Evolutionary conservation across 2,329 filamentous ascomycete species (phyloP).

Genomic region (Phoma sp.): DNA sequence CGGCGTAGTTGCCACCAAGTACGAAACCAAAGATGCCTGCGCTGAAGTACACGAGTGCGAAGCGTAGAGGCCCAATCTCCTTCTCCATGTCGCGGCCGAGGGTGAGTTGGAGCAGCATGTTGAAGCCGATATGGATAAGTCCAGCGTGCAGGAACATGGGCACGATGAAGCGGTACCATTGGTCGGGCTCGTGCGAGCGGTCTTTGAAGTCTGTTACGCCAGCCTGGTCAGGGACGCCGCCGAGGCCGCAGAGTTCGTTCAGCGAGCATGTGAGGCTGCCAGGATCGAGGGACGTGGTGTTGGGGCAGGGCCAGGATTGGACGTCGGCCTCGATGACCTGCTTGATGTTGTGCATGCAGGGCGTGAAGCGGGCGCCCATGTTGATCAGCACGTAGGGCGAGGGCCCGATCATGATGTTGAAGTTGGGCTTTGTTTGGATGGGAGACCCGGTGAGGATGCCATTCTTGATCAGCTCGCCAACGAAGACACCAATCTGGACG

Average conservation of each 20-base stretch:
- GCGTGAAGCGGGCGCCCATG: conserved; percentile 91
- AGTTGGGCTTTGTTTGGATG: conserved; percentile 80
- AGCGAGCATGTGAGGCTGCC: conserved; percentile 71
- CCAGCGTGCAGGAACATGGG: conserved; percentile 97
- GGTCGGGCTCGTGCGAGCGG: conserved; percentile 73
- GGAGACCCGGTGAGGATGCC: conserved; percentile 78
- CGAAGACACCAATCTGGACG: conserved; percentile 83
- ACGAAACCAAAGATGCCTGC: conserved; percentile 96
- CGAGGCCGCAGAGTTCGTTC: conserved; percentile 83
- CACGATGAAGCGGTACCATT: conserved; percentile 96
- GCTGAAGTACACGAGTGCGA: conserved; percentile 86
- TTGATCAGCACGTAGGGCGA: conserved; percentile 91
- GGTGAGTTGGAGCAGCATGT: conserved; percentile 88
- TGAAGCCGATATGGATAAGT: conserved; percentile 94
- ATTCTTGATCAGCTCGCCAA: conserved; percentile 85
- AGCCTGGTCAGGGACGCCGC: conserved; percentile 73
- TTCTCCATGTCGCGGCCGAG: conserved; percentile 92
- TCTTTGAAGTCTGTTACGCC: conserved; percentile 60
- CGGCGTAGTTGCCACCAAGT: conserved; percentile 91
- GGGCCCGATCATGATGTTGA: conserved; percentile 98
- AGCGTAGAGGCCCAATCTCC: conserved; percentile 86
- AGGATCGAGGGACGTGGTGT: conserved; percentile 68
- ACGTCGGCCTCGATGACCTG: conserved; percentile 63
- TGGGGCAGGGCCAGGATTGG: conserved; percentile 80
- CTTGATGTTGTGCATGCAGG: conserved; percentile 89